A percentile compares a stretch with the other conserved stretches of the same genome.
phyloP scores from a whole-genome alignment of 257 asterid genomes.

The Lantana camara region DNA sequence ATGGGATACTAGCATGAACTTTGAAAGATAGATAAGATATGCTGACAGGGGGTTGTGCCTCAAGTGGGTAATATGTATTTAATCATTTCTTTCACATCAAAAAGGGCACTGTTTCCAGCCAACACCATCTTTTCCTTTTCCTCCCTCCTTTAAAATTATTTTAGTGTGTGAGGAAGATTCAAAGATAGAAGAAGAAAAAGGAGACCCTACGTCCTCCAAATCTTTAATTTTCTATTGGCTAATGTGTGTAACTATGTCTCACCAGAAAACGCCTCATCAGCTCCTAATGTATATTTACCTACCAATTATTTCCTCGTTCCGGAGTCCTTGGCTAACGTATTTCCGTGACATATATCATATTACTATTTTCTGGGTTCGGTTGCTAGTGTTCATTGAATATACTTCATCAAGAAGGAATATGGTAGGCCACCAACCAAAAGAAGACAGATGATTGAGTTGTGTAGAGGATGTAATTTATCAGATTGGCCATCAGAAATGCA shows the following conservation, averaged over 20 bases:
- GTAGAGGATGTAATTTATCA: conserved; percentile 5
- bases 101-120: conserved; percentile 32
- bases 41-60: conserved; percentile 56
- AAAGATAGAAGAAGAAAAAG: conserved; percentile 35
- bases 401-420: not conserved
- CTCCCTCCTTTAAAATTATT: conserved; percentile 23
- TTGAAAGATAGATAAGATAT: conserved; percentile 57
- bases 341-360: conserved; percentile 12
- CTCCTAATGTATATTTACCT: conserved; percentile 3
- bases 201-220: conserved; percentile 40
- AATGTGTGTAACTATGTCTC: conserved; percentile 27
- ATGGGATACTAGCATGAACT: conserved; percentile 44
- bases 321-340: conserved; percentile 8
- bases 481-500: not conserved
- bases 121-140: conserved; percentile 38
- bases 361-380: not conserved
- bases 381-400: not conserved
- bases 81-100: conserved; percentile 63
- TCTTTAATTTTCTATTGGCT: conserved; percentile 32
- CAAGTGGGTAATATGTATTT: conserved; percentile 59
- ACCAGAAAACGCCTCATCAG: conserved; percentile 14
- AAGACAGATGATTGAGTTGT: conserved; percentile 1
- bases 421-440: conserved; percentile 18
- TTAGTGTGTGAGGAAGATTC: conserved; percentile 28
- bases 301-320: not conserved